These are phyloP conservation scores for Amanita rubescens DNA, from an alignment of 768 basidiomycete genomes.

Conservation along the genomic window DNA sequence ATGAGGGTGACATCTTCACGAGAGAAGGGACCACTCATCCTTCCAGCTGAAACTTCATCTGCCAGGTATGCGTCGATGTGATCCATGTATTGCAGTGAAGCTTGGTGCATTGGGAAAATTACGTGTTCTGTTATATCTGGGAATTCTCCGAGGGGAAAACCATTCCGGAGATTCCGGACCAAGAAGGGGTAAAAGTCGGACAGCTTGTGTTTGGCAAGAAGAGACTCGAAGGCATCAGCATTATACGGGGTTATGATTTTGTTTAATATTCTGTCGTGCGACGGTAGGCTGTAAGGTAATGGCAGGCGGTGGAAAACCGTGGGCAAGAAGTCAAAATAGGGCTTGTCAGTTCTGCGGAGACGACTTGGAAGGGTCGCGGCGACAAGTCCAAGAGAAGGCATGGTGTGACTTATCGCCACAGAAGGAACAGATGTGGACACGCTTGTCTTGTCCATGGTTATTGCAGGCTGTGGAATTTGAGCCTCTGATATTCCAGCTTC, in stretches of 20 bases:
- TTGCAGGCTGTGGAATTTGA: background rate
- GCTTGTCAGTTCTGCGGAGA: background rate
- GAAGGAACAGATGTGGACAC: slow-evolving; percentile 23
- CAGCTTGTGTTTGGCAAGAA: slow-evolving; percentile 19
- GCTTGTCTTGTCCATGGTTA: background rate
- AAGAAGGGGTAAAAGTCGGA: slow-evolving; percentile 21
- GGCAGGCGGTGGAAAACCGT: background rate
- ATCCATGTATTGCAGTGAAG: slow-evolving; percentile 1
- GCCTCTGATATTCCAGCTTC: background rate
- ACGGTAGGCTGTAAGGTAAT: slow-evolving; percentile 1
- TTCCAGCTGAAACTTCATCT: slow-evolving; percentile 12
- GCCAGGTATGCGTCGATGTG: slow-evolving; percentile 15
- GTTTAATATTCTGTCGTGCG: slow-evolving; percentile 15
- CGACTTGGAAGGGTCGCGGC: slow-evolving; percentile 2
- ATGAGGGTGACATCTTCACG: slow-evolving; percentile 11
- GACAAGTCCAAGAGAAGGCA: slow-evolving; percentile 21
- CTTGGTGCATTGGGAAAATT: slow-evolving; percentile 16
- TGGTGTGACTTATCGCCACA: slow-evolving; percentile 20
- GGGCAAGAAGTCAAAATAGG: background rate
- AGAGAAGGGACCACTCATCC: slow-evolving; percentile 22
- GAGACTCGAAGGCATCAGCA: slow-evolving; percentile 17
- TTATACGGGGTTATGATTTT: slow-evolving; percentile 25
- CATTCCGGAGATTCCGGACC: slow-evolving; percentile 18
- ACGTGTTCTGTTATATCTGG: slow-evolving; percentile 13
- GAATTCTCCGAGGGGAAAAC: slow-evolving; percentile 28